phyloP scores from a whole-genome alignment of 108 stramenopile genomes.

The Aurantiochytrium sp. region DNA sequence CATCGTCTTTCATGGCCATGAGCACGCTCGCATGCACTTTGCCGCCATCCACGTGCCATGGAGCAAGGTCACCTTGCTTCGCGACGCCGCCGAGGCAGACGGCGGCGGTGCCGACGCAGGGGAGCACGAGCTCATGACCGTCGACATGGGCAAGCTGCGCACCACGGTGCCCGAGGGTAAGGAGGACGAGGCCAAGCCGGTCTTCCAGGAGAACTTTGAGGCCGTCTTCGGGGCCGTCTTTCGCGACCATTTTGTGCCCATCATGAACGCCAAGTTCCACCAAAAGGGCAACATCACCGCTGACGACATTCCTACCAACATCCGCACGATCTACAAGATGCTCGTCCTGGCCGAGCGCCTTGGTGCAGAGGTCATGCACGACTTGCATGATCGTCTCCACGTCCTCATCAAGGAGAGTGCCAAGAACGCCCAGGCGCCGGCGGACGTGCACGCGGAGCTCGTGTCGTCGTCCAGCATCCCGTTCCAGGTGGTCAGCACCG shows the following conservation, averaged over 20 bases:
- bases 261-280: conserved; percentile 14
- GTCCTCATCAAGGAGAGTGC: not conserved
- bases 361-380: not conserved
- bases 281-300: not conserved
- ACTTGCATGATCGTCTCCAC: not conserved
- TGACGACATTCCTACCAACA: not conserved
- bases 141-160: not conserved
- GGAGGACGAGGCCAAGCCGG: not conserved
- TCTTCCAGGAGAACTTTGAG: conserved; percentile 17
- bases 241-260: not conserved
- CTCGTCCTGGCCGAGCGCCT: not conserved
- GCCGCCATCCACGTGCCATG: conserved; percentile 17
- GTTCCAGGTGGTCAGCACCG: not conserved
- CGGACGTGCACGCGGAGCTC: not conserved
- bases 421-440: not conserved
- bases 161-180: not conserved
- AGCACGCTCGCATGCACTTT: not conserved
- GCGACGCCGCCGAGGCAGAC: not conserved
- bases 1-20: not conserved
- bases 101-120: not conserved
- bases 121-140: not conserved
- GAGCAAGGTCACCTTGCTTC: not conserved
- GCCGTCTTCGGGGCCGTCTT: not conserved
- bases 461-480: not conserved
- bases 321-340: not conserved